Evolutionary conservation across 306 rosid species (phyloP).

Genomic region (Dalbergia cochinchinensis): DNA sequence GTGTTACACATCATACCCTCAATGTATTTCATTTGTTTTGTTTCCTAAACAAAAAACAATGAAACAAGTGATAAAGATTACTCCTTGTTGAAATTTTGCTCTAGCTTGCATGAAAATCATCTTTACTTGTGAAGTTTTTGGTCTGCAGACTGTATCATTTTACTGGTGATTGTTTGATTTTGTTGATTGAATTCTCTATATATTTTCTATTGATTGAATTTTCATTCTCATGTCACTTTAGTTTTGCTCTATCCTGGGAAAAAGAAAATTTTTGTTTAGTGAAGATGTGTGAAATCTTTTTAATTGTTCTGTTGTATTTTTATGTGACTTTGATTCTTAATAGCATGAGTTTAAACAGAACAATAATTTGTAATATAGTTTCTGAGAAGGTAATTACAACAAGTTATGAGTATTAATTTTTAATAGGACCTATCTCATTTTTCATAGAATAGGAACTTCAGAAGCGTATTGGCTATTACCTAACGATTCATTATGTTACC

Average conservation of each 20-base stretch:
- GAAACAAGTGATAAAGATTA: background rate
- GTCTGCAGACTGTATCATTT: background rate
- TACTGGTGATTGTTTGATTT: background rate
- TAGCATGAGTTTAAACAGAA: background rate
- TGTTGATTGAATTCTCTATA: slow-evolving; percentile 8
- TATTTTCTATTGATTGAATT: slow-evolving; percentile 3
- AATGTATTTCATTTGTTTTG: background rate
- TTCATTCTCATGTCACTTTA: slow-evolving; percentile 27
- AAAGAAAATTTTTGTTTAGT: background rate
- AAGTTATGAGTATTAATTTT: slow-evolving; percentile 10
- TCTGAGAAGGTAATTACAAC: background rate
- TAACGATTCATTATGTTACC: slow-evolving; percentile 37
- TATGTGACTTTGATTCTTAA: background rate
- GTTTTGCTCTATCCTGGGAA: slow-evolving; percentile 17
- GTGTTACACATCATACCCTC: background rate
- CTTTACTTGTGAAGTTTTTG: slow-evolving; percentile 5
- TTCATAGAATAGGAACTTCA: slow-evolving; percentile 1
- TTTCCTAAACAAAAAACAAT: background rate
- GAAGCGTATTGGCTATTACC: slow-evolving; percentile 38
- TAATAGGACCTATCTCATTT: slow-evolving; percentile 1
- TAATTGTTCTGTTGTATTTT: slow-evolving; percentile 2
- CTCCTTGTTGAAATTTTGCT: slow-evolving; percentile 13
- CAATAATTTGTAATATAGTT: background rate
- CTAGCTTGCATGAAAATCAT: slow-evolving; percentile 7
- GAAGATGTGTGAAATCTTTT: background rate